Evolutionary conservation across 345 rosid genomes (phyloP), one percentile per base, ranked within the genome.

Genomic region (Acer negundo): DNA sequence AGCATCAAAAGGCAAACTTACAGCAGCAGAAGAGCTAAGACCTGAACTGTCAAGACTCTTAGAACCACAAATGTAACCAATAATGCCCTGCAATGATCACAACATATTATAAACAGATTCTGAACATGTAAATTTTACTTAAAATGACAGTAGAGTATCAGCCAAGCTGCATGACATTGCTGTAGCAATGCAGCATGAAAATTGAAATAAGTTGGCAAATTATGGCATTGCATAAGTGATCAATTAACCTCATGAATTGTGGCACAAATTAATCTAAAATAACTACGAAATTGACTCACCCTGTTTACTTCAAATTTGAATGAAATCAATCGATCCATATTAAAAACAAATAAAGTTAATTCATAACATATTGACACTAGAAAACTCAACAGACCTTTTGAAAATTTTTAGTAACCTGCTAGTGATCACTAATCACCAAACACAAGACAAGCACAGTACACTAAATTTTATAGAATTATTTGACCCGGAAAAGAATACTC

Each of bases 11-110:
- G 31, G 40, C 47, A 79, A 65, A 89, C 99, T 85, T 87, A 95
- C 98, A 46, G 99, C 97, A 80, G 99, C 97, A 64, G 98, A 95
- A 79, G 99, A 95, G 86, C 99, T 95, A 81, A 95, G 98, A 74
- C 99, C 99, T 22, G 98, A 92, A 81, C 97, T 89, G 80, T 95
- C 99, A 85, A 95, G 89, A 81, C 91, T 94, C 84, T 91, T 87
- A 61, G 97, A 87, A 74, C 98, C 98, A 85, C 86, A 90, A 62
- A 92, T 90, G 84, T 85, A 95, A 62, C 99, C 98, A 69, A 82
- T 85, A 75, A 95, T 89, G 55, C 99, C 99, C 99, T 93, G 91
- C 78, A 88, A 85, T 63, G 24, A 67, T 78, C 61, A 66, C 44
- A 75, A 78, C 74, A 71, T 11, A 75, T 73, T 62, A 71, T 40